Conservation (phyloP, 2,329 filamentous ascomycete genomes). For the Talaromyces sp. region DNA sequence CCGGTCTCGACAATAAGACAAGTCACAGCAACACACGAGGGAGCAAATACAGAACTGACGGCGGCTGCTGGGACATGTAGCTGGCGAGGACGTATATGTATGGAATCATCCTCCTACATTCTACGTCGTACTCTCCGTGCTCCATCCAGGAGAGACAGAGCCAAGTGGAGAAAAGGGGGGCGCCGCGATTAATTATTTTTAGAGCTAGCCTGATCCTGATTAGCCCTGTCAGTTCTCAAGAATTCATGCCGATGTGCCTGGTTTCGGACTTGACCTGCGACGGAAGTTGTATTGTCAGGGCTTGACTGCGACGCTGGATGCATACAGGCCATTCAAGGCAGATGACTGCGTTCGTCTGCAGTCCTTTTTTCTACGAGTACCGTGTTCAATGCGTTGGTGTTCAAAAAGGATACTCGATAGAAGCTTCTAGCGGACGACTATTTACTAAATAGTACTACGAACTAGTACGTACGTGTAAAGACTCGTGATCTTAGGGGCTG, state of each 20-base stretch:
- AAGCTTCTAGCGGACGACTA: slow-evolving; percentile 5
- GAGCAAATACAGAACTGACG: neutral
- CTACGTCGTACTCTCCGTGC: too few relatives aligned
- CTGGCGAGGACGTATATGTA: neutral
- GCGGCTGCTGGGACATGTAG: slow-evolving; percentile 3
- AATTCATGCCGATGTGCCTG: neutral
- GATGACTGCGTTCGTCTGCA: neutral
- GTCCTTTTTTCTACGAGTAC: neutral
- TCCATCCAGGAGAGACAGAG: neutral
- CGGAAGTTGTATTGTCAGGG: neutral
- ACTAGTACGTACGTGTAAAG: neutral
- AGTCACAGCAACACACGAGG: neutral
- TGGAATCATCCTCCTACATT: neutral
- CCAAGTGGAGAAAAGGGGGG: neutral
- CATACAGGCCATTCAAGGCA: neutral
- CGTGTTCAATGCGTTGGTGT: too few relatives aligned
- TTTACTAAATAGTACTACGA: neutral
- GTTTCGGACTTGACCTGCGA: slow-evolving; percentile 4
- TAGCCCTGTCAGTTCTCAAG: neutral
- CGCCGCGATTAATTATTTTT: neutral
- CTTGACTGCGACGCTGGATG: neutral
- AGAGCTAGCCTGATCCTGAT: neutral
- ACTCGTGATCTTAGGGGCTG: slow-evolving; percentile 1
- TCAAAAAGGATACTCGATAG: neutral
- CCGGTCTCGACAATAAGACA: neutral